Evolutionary conservation across 2,329 filamentous ascomycete species (phyloP).

Genomic region (Cladosporium sp.): DNA sequence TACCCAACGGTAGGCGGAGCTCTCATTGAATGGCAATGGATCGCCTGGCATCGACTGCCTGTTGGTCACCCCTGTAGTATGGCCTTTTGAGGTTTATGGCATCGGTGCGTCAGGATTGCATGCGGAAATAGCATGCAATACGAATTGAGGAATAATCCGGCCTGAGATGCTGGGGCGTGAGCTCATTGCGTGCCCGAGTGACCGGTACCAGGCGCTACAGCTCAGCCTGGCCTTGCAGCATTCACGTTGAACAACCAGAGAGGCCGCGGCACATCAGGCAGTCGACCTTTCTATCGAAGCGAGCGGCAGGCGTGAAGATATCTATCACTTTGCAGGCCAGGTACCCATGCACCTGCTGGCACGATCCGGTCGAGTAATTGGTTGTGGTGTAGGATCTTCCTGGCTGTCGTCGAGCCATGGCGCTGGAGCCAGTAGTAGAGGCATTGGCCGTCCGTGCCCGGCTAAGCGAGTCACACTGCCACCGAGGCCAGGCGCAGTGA

Average conservation of each 20-base stretch:
- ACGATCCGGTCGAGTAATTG: background rate
- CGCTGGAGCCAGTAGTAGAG: background rate
- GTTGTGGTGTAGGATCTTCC: background rate
- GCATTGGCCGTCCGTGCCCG: background rate
- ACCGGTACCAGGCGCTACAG: background rate
- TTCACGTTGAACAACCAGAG: background rate
- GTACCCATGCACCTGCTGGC: background rate
- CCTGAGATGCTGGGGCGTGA: background rate
- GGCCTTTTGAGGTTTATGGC: background rate
- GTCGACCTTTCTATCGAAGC: background rate
- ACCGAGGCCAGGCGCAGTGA: background rate
- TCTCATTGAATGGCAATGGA: background rate
- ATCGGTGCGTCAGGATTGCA: background rate
- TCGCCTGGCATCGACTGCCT: background rate
- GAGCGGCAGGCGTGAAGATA: slow-evolving; percentile 3
- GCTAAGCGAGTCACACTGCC: background rate
- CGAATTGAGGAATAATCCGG: background rate
- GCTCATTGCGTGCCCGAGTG: background rate
- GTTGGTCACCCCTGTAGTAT: background rate
- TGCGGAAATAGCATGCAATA: background rate
- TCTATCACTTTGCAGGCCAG: slow-evolving; percentile 4
- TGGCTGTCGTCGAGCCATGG: background rate
- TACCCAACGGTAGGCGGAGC: background rate
- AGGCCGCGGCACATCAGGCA: background rate
- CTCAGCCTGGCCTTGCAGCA: slow-evolving; percentile 3